Evolutionary conservation across 805 yeast genomes (phyloP), one percentile per base, ranked within the genome.

Genomic region (Ogataea methanolica): DNA sequence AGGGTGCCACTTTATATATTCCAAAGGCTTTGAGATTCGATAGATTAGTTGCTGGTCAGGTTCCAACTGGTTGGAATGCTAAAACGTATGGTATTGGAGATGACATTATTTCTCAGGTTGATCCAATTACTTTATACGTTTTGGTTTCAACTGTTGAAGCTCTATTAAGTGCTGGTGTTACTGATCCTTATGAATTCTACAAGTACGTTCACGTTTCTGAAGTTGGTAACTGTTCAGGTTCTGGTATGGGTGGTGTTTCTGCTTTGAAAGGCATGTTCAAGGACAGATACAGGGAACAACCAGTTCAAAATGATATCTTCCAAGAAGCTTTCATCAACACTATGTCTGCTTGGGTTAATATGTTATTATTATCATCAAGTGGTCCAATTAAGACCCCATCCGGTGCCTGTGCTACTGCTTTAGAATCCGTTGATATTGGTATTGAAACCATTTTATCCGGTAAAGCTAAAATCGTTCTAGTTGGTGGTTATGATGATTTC

Each of bases 301-400:
- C 96, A 47, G 97, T 91, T 47, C 99, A 95, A 76, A 94, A 88
- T 67, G 99, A 94, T 73, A 86, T 94, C 58, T 77, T 94, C 60
- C 99, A 92, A 74, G 99, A 94, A 73, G 91, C 99, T 50, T 94
- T 94, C 74, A 91, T 95, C 75, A 94, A 94, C 78, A 94, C 98
- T 45, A 92, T 94, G 97, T 79, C 96, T 53, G 99, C 99, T 53
- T 94, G 99, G 99, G 97, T 94, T 59, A 94, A 94, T 67, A 94
- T 94, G 99, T 79, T 94, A 76, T 76, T 95, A 67, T 76, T 94
- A 53, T 92, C 98, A 16, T 86, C 98, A 6, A 89, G 97, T 50
- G 99, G 99, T 72, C 99, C 99, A 52, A 90, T 91, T 71, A 91
- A 91, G 79, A 95, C 99, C 29, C 98, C 99, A 45, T 99, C 94